Base-by-base conservation (phyloP, 768 basidiomycete genomes). In the Naematelia encephala region DNA sequence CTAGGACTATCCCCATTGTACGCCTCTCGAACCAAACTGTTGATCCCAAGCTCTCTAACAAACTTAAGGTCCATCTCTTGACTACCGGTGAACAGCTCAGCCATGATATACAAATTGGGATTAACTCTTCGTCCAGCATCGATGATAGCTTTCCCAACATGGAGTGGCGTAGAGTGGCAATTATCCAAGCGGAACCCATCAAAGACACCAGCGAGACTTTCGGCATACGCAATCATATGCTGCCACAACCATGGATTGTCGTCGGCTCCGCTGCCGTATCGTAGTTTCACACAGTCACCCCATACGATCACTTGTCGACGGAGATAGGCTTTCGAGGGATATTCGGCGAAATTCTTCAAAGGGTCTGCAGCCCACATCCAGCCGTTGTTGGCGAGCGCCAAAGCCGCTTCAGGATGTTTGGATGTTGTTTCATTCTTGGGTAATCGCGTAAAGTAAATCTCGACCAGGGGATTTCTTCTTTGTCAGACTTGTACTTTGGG, bases 311-410 rank as follows among this genome's bases (percentile, higher is more conserved):
- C 91, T 76, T 97, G 90, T 50, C 96, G 88, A 22, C 91, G 87
- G 46, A 97, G 82, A 78, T 98, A 99, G 0, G 91, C 89, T 76
- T 93, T 96, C 22, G 94, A 98, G 0, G 88, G 88, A 25, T 84
- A 83, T 13, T 89, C 83, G 5, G 94, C 96, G 79, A 99, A 99
- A 79, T 97, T 97, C 63, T 86, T 82, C 14, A 98, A 82, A 0
- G 96, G 94, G 72, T 99, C 87, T 1, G 94, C 93, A 63, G 87
- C 80, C 94, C 96, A 99, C 64, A 99, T 91, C 96, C 96, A 99
- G 2, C 96, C 96, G 73, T 99, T 99, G 78, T 98, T 97, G 4
- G 94, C 96, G 26, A 99, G 80, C 1, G 89, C 87, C 71, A 91
- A 88, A 13, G 82, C 80, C 14, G 69, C 62, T 3, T 81, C 79